A percentile compares a stretch with the other conserved stretches of the same genome.
phyloP scores from a whole-genome alignment of 257 asterid genomes.

The Solanum chiquidenum region DNA sequence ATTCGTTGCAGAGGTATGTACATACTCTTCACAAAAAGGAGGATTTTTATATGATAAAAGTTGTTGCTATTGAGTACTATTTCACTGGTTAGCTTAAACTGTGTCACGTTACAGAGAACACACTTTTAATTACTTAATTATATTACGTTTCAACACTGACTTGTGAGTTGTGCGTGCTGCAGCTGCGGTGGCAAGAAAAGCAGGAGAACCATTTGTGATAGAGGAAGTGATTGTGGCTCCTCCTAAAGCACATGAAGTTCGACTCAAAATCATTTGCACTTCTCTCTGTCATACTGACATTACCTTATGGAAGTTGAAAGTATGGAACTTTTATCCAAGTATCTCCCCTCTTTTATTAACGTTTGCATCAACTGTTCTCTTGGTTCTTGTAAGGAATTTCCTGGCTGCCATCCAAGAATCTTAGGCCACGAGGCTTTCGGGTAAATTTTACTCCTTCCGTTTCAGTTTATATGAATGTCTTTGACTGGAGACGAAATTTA shows the following conservation, averaged over 20 bases:
- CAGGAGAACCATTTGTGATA: constrained; percentile 68
- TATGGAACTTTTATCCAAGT: background rate
- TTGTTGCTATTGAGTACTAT: background rate
- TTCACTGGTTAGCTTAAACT: background rate
- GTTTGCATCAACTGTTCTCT: background rate
- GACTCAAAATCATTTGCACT: constrained; percentile 63
- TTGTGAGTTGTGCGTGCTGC: constrained; percentile 5
- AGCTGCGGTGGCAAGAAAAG: constrained; percentile 79
- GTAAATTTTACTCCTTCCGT: constrained; percentile 11
- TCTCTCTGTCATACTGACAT: constrained; percentile 73
- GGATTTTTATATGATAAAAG: background rate
- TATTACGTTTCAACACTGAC: background rate
- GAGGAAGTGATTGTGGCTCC: constrained; percentile 72
- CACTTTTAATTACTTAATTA: background rate
- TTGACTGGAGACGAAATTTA: background rate
- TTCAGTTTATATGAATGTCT: background rate
- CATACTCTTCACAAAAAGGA: background rate
- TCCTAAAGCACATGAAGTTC: constrained; percentile 55
- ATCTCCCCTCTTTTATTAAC: background rate
- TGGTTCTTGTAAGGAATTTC: constrained; percentile 32
- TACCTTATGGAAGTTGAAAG: constrained; percentile 47
- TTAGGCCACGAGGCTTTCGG: constrained; percentile 78
- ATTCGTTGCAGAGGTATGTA: constrained; percentile 63
- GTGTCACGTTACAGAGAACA: background rate
- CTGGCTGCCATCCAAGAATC: constrained; percentile 55